These are phyloP conservation scores for Dendrobium nobile DNA, from an alignment of 106 monocot genomes.

Conservation along the genomic window DNA sequence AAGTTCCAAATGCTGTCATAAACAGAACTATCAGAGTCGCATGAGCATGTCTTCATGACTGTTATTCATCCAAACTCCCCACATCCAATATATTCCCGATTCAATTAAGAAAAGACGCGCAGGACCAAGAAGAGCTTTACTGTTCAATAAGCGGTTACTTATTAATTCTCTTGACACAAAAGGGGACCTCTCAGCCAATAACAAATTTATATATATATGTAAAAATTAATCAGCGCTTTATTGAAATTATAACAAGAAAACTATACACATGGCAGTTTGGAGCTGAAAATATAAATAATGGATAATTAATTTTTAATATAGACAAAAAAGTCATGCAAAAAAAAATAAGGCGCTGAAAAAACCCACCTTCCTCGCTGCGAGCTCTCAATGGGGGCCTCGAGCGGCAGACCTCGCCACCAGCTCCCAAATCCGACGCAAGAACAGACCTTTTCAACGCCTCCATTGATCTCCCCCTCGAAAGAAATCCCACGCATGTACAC, in stretches of 20 bases:
- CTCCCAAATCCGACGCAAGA: slow-evolving; percentile 36
- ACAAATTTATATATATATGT: background rate
- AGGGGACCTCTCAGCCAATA: background rate
- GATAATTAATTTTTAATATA: background rate
- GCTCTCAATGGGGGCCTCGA: slow-evolving; percentile 29
- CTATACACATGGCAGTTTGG: background rate
- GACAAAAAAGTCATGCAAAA: background rate
- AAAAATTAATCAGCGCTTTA: background rate
- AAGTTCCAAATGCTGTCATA: background rate
- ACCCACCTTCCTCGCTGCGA: slow-evolving; percentile 51
- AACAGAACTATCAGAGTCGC: background rate
- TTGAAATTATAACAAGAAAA: background rate
- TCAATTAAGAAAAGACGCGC: background rate
- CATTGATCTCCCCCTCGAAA: slow-evolving; percentile 5
- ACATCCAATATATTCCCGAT: background rate
- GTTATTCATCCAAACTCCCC: background rate
- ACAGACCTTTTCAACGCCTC: slow-evolving; percentile 22
- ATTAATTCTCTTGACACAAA: background rate
- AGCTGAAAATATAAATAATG: background rate
- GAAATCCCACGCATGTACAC: background rate
- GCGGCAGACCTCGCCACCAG: slow-evolving; percentile 23
- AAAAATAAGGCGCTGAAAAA: background rate
- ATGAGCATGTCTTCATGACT: background rate
- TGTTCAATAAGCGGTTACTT: no score
- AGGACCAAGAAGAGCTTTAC: background rate